A percentile compares a stretch with the other conserved stretches of the same genome.
These are phyloP conservation scores for Musa acuminata DNA, from an alignment of 176 grass and related monocot species.

Conservation along the genomic window DNA sequence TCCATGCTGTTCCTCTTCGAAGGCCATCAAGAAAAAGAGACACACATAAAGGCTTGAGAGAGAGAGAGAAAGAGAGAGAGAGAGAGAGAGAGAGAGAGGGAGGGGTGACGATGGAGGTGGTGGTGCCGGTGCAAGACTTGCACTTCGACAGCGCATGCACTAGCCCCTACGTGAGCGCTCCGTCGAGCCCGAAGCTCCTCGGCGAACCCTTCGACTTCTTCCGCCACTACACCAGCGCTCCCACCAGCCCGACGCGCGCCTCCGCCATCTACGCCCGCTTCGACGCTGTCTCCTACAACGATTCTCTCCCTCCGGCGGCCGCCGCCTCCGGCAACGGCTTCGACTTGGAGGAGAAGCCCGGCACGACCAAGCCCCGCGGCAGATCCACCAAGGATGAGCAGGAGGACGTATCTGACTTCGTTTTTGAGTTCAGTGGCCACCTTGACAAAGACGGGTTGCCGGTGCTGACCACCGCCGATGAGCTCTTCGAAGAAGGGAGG, in stretches of 20 bases:
- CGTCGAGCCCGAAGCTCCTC: conserved; percentile 15
- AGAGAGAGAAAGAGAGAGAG: too few species aligned
- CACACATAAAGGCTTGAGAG: background rate
- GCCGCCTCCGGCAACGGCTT: background rate
- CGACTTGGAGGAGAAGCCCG: conserved; percentile 14
- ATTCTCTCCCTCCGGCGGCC: background rate
- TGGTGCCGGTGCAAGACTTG: conserved; percentile 6
- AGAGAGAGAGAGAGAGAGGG: too few species aligned
- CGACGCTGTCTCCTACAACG: background rate
- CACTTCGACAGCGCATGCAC: conserved; percentile 9
- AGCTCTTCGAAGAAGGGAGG: conserved; percentile 23
- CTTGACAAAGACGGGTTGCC: conserved; percentile 5
- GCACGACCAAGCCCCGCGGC: background rate
- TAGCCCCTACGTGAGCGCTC: conserved; percentile 10
- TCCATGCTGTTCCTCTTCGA: background rate
- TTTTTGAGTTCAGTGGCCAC: conserved; percentile 13
- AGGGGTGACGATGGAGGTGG: conserved; percentile 8
- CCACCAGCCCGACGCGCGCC: conserved; percentile 18
- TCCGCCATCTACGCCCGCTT: conserved; percentile 7
- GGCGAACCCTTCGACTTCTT: conserved; percentile 11
- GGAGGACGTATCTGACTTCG: background rate
- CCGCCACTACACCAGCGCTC: conserved; percentile 17
- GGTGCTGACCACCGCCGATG: conserved; percentile 6
- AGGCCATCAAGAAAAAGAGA: background rate
- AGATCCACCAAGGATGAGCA: background rate